phyloP scores from a whole-genome alignment of 1,284 basidiomycete genomes.

The Malassezia restricta region DNA sequence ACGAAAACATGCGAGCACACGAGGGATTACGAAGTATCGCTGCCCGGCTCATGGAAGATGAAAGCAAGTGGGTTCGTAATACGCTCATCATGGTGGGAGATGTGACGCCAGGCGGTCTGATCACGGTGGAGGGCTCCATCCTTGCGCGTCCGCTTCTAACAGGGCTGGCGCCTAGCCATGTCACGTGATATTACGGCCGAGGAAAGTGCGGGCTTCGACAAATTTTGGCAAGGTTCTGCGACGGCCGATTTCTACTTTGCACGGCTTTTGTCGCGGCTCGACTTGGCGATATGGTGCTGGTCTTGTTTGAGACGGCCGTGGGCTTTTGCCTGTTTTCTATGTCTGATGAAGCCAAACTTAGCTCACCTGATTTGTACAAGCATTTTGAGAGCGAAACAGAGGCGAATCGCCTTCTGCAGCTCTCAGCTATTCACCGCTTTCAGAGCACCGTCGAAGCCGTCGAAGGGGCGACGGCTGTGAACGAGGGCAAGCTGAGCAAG shows the following conservation, averaged over 20 bases:
- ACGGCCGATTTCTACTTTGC: no score
- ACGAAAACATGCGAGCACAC: not conserved
- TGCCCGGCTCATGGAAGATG: not conserved
- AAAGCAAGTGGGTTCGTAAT: no score
- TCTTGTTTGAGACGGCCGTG: constrained; percentile 45
- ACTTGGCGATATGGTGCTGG: constrained; percentile 31
- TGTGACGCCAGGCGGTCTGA: no score
- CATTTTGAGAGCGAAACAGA: constrained; percentile 82
- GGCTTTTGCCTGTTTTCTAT: constrained; percentile 98
- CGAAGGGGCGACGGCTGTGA: constrained; percentile 87
- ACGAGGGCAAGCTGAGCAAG: constrained; percentile 84
- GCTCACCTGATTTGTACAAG: constrained; percentile 72
- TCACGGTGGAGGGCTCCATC: no score
- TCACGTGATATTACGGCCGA: no score
- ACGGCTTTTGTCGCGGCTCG: no score
- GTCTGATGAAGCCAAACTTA: constrained; percentile 74
- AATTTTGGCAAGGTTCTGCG: no score
- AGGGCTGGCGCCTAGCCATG: no score
- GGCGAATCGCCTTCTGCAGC: constrained; percentile 68
- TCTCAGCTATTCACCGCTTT: constrained; percentile 91
- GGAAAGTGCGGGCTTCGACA: no score
- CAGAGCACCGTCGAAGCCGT: constrained; percentile 93
- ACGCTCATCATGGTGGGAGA: no score
- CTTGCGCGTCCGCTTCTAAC: no score
- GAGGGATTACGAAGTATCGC: not conserved